A percentile compares a stretch with the other conserved stretches of the same genome.
phyloP scores from a whole-genome alignment of 176 grass and related monocot species.

The Cymbopogon citratus region DNA sequence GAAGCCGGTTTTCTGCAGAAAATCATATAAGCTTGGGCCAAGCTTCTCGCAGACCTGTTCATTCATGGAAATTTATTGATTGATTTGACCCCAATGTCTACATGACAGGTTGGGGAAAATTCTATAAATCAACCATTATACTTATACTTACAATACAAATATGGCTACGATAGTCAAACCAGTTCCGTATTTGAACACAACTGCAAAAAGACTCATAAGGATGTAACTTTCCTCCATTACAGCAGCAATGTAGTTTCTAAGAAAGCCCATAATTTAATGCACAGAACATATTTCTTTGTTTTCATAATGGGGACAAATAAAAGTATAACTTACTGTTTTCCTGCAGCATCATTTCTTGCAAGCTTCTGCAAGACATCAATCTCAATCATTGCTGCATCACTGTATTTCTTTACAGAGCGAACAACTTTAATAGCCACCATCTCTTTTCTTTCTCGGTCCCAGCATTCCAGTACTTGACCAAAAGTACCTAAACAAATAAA shows the following conservation, averaged over 20 bases:
- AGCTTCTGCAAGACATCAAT: constrained; percentile 79
- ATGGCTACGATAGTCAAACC: constrained; percentile 75
- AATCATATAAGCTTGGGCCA: constrained; percentile 74
- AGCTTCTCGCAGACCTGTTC: constrained; percentile 79
- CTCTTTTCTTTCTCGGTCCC: constrained; percentile 86
- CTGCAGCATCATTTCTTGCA: constrained; percentile 50
- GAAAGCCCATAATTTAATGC: constrained; percentile 10
- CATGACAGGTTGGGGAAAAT: constrained; percentile 34
- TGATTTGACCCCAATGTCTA: constrained; percentile 35
- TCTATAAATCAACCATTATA: constrained; percentile 38
- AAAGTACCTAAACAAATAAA: constrained; percentile 63
- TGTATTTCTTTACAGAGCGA: constrained; percentile 67
- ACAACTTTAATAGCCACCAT: constrained; percentile 91
- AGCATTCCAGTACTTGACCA: constrained; percentile 90
- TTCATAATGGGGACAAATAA: background rate
- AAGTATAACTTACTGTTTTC: constrained; percentile 51
- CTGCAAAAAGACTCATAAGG: constrained; percentile 44
- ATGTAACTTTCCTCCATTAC: constrained; percentile 32
- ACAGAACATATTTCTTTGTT: background rate
- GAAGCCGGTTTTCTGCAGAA: constrained; percentile 62
- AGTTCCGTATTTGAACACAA: constrained; percentile 82
- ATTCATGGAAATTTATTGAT: constrained; percentile 44
- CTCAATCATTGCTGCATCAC: constrained; percentile 75
- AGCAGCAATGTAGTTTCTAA: constrained; percentile 5
- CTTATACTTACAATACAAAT: constrained; percentile 80